These are phyloP conservation scores for Lodderomyces elongisporus DNA, from an alignment of 1,139 yeast species.

Conservation along the genomic window DNA sequence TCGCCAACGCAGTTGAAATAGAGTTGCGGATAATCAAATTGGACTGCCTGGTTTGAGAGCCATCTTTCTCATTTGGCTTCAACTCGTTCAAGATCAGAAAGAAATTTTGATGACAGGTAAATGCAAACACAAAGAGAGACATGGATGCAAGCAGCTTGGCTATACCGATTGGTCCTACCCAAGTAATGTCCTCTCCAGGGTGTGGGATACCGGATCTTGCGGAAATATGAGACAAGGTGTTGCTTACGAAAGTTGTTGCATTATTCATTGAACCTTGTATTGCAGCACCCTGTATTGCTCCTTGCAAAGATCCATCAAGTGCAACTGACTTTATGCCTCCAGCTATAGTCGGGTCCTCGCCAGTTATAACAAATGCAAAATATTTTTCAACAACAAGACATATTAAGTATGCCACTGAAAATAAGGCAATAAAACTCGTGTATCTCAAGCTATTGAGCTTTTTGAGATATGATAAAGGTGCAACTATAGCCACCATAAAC, in stretches of 20 bases:
- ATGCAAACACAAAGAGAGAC: constrained; percentile 92
- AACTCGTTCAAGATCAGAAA: constrained; percentile 82
- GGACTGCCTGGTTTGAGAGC: constrained; percentile 49
- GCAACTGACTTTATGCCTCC: too few relatives aligned
- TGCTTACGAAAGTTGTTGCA: not conserved
- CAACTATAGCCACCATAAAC: constrained; percentile 54
- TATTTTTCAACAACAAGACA: constrained; percentile 68
- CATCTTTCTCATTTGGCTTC: constrained; percentile 24
- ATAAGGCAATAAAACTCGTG: constrained; percentile 78
- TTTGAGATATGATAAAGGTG: constrained; percentile 69
- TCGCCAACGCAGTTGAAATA: constrained; percentile 54
- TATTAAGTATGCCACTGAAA: constrained; percentile 74
- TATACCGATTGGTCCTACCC: constrained; percentile 36
- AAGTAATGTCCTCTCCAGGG: constrained; percentile 19
- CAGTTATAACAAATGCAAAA: constrained; percentile 18
- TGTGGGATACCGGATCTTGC: constrained; percentile 12
- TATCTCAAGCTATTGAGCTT: constrained; percentile 80
- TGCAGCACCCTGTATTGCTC: too few relatives aligned
- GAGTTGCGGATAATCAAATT: constrained; percentile 53
- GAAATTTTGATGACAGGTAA: constrained; percentile 93
- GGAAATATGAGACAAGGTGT: not conserved
- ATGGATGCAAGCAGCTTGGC: constrained; percentile 46
- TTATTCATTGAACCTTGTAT: too few relatives aligned
- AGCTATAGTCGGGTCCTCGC: constrained; percentile 18
- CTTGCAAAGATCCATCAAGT: too few relatives aligned